Base-by-base conservation (phyloP, 2,329 filamentous ascomycete genomes). In the Phaeoacremonium minimum region DNA sequence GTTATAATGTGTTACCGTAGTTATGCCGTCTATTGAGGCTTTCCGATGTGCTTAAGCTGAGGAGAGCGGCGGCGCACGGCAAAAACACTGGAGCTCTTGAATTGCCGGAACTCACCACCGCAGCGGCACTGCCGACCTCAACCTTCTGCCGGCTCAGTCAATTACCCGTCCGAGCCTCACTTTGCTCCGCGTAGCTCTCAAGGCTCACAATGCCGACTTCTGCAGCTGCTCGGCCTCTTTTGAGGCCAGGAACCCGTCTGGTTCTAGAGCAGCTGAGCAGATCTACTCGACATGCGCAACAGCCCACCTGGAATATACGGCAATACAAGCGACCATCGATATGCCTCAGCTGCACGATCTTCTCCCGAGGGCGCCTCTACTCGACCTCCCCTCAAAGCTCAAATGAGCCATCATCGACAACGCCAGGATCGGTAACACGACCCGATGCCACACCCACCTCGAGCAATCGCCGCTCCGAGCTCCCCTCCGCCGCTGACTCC, bases 401-500 rank as follows among this genome's bases (percentile, higher is more conserved):
- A 7, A 48, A 49, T 28, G 18, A 37, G 38, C 35, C 18, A 31
- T 9, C 35, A 28, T 17, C 30, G 16, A 9, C n/a, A 31, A 14
- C 32, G 30, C 12, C 22, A 37, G 33, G 28, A 30, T 37, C 40
- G 18, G 30, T 46, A n/a, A 15, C 4, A 28, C 30, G 28, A 39
- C 31, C 14, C 43, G 11, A 36, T 17, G 18, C 17, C 32, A 30
- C 18, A 4, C 26, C 36, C 33, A 18, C 29, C 36, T 28, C 31
- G 14, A 30, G 33, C 41, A 33, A 18, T 31, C 8, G 15, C 32
- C 17, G 28, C 31, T 47, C 52, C 33, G 55, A 66, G 15, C 67
- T 73, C 32, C 69, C 70, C 33, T 73, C 69, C n/a, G 50, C 61
- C 41, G 51, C 57, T 48, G 68, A 72, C 48, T 56, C 58, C 19